Conservation (phyloP, 2,329 filamentous ascomycete species). For the Byssothecium circinans region DNA sequence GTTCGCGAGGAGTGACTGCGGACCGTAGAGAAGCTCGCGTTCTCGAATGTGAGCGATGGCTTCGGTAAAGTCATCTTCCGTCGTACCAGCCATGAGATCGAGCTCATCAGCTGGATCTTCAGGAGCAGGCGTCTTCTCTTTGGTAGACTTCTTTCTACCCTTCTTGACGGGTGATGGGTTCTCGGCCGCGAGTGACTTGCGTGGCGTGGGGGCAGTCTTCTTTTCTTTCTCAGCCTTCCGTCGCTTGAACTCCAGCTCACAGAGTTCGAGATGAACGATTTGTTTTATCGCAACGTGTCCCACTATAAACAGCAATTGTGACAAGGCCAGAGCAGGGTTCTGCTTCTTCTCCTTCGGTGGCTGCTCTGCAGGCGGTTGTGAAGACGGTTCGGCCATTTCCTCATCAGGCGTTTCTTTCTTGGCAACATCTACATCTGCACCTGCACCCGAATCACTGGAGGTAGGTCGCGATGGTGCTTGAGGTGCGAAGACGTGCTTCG, state of each 20-base stretch:
- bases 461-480: constrained; percentile 46
- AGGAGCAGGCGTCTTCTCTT: constrained; percentile 49
- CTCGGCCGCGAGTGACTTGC: constrained; percentile 33
- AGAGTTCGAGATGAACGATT: constrained; percentile 97
- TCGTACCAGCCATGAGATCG: constrained; percentile 94
- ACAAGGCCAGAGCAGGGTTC: constrained; percentile 74
- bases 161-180: constrained; percentile 44
- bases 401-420: constrained; percentile 27
- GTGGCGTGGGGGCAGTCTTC: constrained; percentile 45
- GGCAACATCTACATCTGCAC: constrained; percentile 37
- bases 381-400: constrained; percentile 17
- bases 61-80: constrained; percentile 89
- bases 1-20: constrained; percentile 79
- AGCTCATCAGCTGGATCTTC: constrained; percentile 78
- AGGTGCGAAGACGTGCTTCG: constrained; percentile 74
- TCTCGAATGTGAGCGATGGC: constrained; percentile 84
- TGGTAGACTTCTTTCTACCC: constrained; percentile 45
- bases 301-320: constrained; percentile 91
- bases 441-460: constrained; percentile 34
- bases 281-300: constrained; percentile 98
- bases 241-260: constrained; percentile 96
- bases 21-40: constrained; percentile 79
- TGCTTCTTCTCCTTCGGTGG: constrained; percentile 51
- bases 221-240: constrained; percentile 90
- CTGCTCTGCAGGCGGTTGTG: constrained; percentile 23